Base-by-base conservation (phyloP, 164 flowering plant species). In the Nymphaea thermarum region DNA sequence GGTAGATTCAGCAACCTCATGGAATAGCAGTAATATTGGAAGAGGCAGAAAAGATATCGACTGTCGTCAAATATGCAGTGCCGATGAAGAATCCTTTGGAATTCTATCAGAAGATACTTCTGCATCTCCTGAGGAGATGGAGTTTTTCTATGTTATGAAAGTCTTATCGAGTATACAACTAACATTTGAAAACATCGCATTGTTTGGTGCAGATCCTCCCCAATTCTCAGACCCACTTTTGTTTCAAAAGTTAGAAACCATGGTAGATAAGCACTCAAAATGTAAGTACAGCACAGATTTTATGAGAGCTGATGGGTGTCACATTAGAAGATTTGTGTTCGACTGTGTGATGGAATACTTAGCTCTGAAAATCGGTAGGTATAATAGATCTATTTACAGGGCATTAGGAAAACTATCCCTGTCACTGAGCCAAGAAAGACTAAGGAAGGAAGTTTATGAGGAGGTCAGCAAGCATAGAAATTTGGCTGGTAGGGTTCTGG, bases 281-380 rank as follows among this genome's bases (percentile, higher is more conserved):
- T 11, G 8, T 41, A 62, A 17, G 14, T 51, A 15, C 57, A 51
- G 8, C 57, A 8, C 4, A 51, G 57, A 4, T 51, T 51, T 51
- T 51, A 51, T 51, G 57, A 51, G 57, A 15, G 12, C 57, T 62
- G 64, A 75, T 14, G 74, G 70, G 43, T 63, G 68, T 66, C 83
- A 75, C 11, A 73, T 76, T 5, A 82, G 75, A 62, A 72, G 76
- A 51, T 90, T 93, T 70, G 79, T 83, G n/a, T 82, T 93, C 14
- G 95, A 88, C 71, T 81, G 77, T 69, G 42, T 82, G 53, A 66
- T 87, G 64, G 95, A 93, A 60, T 85, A 65, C 65, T 67, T 93
- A 18, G 89, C 84, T 57, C 67, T 77, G 11, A 84, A 78, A 63
- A 85, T 80, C 67, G 65, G 69, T 3, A 68, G 47, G 18, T 78